Evolutionary conservation across 2,329 filamentous ascomycete species (phyloP), one percentile per base, ranked within the genome.

Genomic region (Colletotrichum tabaci): DNA sequence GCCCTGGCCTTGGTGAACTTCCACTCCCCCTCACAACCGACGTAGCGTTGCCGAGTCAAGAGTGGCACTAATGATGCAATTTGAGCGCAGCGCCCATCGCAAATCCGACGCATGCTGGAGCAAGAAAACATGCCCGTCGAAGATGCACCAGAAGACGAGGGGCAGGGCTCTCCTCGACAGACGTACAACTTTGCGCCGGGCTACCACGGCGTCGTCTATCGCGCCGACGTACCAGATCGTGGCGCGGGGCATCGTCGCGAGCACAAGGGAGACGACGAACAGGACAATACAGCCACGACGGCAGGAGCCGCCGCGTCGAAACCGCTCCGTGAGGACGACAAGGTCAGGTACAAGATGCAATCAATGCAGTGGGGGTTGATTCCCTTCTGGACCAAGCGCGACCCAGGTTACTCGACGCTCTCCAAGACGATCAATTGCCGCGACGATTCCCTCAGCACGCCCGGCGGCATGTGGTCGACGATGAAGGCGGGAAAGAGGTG

Each of bases 291-390:
- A n/a, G 30, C 47, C 7, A 21, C 66, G 35, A 38, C 35, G 35
- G 9, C 35, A 0, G 70, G 47, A 18, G 21, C 47, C 38, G 76
- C 42, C 38, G 76, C 55, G 69, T 77, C 75, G 15, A 67, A 74
- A 26, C 74, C 79, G 67, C 74, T 74, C 61, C 77, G 62, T 42
- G 40, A 73, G 47, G 74, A 75, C 23, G 68, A 77, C 18, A 61
- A 74, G 70, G 86, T 87, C 12, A 90, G 84, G 75, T 98, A 97
- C 84, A 96, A 93, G 80, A 85, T 99, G 10, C 95, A 98, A 80
- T 87, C 91, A 2, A 98, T 98, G 93, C 96, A 94, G 87, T 99
- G 96, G 96, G 96, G 96, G 0, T 87, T 99, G 8, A 87, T 98
- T 16, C 96, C 96, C 0, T 98, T 92, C 81, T 98, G 96, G 96